Base-by-base conservation (phyloP, 2,329 filamentous ascomycete species). In the Fusarium metavorans region DNA sequence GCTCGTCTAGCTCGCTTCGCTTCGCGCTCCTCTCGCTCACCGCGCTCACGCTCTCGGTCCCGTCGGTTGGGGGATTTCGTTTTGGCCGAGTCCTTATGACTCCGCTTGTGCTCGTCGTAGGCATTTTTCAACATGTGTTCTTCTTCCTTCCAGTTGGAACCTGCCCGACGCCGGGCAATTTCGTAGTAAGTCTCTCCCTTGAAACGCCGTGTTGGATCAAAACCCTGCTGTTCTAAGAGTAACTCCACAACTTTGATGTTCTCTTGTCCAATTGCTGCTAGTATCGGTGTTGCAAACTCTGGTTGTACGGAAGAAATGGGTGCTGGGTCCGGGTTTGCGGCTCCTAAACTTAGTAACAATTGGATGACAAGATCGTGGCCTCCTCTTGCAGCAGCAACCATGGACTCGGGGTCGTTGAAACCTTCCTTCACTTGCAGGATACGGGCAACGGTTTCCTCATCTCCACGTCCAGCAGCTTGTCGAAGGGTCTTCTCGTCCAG, bases 61-160 rank as follows among this genome's bases (percentile, higher is more conserved):
- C 85, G 83, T 48, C 84, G 83, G 34, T 78, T 83, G 2, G 89
- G 88, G 23, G 89, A 89, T 67, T 88, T 89, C 5, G 81, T 83
- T 74, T 88, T 91, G 20, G 81, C 75, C 14, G 80, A 77, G 23
- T 87, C 85, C 73, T 88, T 89, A 59, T 88, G 85, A 2, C 81
- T 82, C 64, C 88, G 89, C 73, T 87, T 89, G 75, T 89, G 90
- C 34, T 89, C 88, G 67, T 95, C 92, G 74, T 92, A 95, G 5
- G 93, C 90, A 43, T 92, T 88, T 81, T 95, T 95, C 58, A 99
- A 83, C 65, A 97, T 86, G 50, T 95, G 90, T 73, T 93, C 92
- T 81, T 99, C 97, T 71, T 96, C 92, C 81, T 96, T 92, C 95
- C 95, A 98, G 70, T 94, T 93, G 9, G 95, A 94, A 0, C 97